Percentiles rank a stretch among this genome's conserved stretches.
Evolutionary conservation across 345 rosid species (phyloP).

Genomic region (Carallia pectinifolia): DNA sequence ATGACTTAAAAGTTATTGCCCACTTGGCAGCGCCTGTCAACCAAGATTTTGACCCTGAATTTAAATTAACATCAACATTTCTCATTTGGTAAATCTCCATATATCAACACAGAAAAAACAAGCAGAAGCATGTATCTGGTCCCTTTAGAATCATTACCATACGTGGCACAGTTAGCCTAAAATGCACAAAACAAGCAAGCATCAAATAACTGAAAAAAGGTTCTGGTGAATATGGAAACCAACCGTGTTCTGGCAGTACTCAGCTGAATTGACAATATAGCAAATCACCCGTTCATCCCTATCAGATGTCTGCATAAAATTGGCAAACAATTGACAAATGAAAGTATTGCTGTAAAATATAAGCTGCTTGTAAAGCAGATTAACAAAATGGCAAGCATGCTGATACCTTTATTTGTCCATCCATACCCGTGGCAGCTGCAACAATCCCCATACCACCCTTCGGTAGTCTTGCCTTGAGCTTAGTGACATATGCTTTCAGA

Average conservation of each 20-base stretch:
- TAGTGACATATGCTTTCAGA: conserved; percentile 84
- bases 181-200: not conserved
- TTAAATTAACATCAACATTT: too few relatives aligned
- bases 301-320: conserved; percentile 71
- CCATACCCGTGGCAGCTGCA: conserved; percentile 99
- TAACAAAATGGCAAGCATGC: not conserved
- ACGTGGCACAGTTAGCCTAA: not conserved
- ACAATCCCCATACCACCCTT: conserved; percentile 94
- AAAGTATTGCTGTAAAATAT: conserved; percentile 11
- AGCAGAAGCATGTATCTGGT: not conserved
- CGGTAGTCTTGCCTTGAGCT: conserved; percentile 85
- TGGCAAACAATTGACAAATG: conserved; percentile 8
- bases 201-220: conserved; percentile 10
- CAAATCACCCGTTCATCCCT: conserved; percentile 93
- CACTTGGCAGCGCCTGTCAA: too few relatives aligned
- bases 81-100: too few relatives aligned
- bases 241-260: conserved; percentile 92
- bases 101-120: too few relatives aligned
- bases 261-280: conserved; percentile 92
- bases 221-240: conserved; percentile 14
- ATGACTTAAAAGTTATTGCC: too few relatives aligned
- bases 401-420: conserved; percentile 90
- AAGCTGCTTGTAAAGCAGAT: conserved; percentile 3
- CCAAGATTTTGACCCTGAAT: too few relatives aligned
- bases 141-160: not conserved